Evolutionary conservation across 345 rosid species (phyloP), one percentile per base, ranked within the genome.

Genomic region (Gossypium ekmanianum): DNA sequence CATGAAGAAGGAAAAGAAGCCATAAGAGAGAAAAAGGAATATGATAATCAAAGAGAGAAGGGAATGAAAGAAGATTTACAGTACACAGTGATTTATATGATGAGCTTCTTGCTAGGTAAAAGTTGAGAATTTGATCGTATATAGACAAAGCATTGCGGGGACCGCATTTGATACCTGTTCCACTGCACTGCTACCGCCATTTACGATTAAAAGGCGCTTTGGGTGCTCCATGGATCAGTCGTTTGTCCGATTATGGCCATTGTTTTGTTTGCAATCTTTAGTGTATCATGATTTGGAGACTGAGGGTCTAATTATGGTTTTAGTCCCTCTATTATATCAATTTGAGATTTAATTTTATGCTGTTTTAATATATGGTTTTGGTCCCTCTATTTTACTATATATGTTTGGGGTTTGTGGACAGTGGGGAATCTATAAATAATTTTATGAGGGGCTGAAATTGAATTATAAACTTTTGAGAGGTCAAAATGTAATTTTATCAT

Each of bases 1-100:
- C 75, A 11, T 11, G 39, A 48, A 61, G 61, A 64, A 51, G 77
- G 50, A 71, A 69, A 59, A 57, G 77, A 65, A 76, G 72, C 80
- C 85, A 82, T 82, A 66, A 9, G 67, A 71, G 61, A 66, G 71
- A 65, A 20, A 27, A 24, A 9, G 13, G 7, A 9, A 9, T 16
- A 45, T 67, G 34, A 24, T 24, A 58, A 67, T 45, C 7, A 65
- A 45, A 45, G 56, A 44, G 68, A 78, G 12, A 29, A 74, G 57
- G 29, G 27, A 57, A 44, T 34, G 62, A 68, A 24, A 22, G 16
- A 66, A 58, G 41, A 43, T 22, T 34, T 34, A 34, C 41, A 34
- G 41, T 20, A 70, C 41, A 44, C 47, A 13, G 47, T 20, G 43
- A 14, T 58, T 34, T 27, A 52, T 61, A 67, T 13, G 9, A 34